These are phyloP conservation scores for Phytophthora macrochlamydospora DNA, from an alignment of 352 stramenopile genomes.

Conservation along the genomic window DNA sequence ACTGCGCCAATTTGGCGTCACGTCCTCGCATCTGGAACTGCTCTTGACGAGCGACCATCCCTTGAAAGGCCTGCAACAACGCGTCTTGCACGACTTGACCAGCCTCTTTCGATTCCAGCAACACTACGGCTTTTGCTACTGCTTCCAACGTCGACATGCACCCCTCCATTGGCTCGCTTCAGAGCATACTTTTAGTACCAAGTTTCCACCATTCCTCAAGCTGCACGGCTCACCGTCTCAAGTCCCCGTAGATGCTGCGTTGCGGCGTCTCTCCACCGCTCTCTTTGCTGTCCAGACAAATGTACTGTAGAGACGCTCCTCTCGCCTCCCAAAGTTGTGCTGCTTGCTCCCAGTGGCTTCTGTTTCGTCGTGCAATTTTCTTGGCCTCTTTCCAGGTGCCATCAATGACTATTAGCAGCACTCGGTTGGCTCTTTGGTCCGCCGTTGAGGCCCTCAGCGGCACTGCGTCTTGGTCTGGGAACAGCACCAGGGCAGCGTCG, in stretches of 20 bases:
- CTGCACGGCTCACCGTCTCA: conserved; percentile 37
- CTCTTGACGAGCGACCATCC: conserved; percentile 65
- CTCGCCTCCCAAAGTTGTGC: conserved; percentile 25
- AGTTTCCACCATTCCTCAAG: not conserved
- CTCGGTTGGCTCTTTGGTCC: not conserved
- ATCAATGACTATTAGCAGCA: conserved; percentile 72
- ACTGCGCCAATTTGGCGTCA: conserved; percentile 35
- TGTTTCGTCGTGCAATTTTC: conserved; percentile 68
- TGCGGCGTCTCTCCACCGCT: not conserved
- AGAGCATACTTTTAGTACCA: not conserved
- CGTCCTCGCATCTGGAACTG: conserved; percentile 42
- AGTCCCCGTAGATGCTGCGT: conserved; percentile 67
- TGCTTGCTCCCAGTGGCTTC: conserved; percentile 42
- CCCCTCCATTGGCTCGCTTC: conserved; percentile 73
- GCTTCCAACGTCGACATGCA: conserved; percentile 81
- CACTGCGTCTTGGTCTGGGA: conserved; percentile 48
- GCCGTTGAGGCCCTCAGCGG: not conserved
- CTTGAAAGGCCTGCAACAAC: conserved; percentile 53
- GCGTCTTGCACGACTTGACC: conserved; percentile 23
- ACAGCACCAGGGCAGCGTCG: conserved; percentile 43
- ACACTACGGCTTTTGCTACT: conserved; percentile 48
- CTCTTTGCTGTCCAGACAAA: conserved; percentile 42
- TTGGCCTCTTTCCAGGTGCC: conserved; percentile 86
- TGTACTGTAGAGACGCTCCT: conserved; percentile 46
- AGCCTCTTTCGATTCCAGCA: conserved; percentile 42